A percentile compares a stretch with the other conserved stretches of the same genome.
Evolutionary conservation across 345 rosid genomes (phyloP).

Genomic region (Brassica nigra): DNA sequence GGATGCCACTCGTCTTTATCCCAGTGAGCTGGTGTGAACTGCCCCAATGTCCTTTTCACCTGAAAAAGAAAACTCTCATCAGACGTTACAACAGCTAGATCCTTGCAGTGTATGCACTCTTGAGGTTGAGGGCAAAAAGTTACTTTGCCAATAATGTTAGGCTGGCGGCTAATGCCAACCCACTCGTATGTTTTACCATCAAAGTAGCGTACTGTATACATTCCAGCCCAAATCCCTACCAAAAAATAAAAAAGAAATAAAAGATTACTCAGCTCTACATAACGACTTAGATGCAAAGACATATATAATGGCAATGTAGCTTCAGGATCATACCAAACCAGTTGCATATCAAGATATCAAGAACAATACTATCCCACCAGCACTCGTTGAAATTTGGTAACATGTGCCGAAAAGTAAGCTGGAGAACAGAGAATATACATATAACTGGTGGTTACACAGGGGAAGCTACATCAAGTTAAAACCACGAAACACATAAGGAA

Average conservation of each 20-base stretch:
- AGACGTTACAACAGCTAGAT: background rate
- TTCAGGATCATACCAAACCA: slow-evolving; percentile 85
- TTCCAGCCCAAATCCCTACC: slow-evolving; percentile 98
- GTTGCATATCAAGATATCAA: slow-evolving; percentile 94
- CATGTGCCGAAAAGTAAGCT: slow-evolving; percentile 98
- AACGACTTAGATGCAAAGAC: background rate
- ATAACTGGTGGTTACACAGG: background rate
- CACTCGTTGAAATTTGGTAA: slow-evolving; percentile 98
- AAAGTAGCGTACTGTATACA: slow-evolving; percentile 90
- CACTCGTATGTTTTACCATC: slow-evolving; percentile 98
- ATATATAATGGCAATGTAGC: background rate
- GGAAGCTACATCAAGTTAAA: slow-evolving; percentile 2
- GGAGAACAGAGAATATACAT: slow-evolving; percentile 35
- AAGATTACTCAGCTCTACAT: background rate
- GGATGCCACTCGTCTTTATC: slow-evolving; percentile 99
- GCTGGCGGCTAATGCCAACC: slow-evolving; percentile 98
- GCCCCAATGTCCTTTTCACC: slow-evolving; percentile 90
- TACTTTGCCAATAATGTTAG: slow-evolving; percentile 88
- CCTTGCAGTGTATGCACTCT: background rate
- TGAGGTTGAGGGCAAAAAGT: background rate
- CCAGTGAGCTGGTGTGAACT: slow-evolving; percentile 98
- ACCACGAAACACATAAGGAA: background rate
- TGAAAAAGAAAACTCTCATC: slow-evolving; percentile 28
- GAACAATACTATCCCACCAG: slow-evolving; percentile 99
- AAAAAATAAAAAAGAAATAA: background rate